phyloP scores from a whole-genome alignment of 176 grass and related monocot genomes.

The Musa schizocarpa region DNA sequence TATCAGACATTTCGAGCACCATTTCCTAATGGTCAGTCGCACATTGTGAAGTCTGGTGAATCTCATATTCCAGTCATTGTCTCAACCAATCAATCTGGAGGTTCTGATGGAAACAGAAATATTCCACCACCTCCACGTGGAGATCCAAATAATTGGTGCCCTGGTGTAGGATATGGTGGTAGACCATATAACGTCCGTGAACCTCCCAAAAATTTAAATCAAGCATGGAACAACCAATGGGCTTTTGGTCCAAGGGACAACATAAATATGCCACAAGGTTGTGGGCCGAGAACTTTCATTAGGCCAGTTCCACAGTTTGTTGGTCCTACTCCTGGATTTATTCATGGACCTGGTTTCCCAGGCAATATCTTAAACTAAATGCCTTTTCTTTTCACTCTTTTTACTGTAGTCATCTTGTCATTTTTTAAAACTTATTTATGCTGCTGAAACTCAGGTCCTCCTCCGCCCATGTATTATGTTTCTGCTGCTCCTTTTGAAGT shows the following conservation, averaged over 20 bases:
- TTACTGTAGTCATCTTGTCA: not conserved
- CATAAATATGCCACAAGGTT: constrained; percentile 35
- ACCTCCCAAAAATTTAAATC: constrained; percentile 38
- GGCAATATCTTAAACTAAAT: constrained; percentile 28
- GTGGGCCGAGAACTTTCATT: constrained; percentile 43
- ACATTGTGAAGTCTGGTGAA: constrained; percentile 44
- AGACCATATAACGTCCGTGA: constrained; percentile 43
- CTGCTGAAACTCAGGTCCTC: constrained; percentile 39
- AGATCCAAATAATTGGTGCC: constrained; percentile 49
- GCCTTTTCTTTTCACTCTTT: not conserved
- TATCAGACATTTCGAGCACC: constrained; percentile 37
- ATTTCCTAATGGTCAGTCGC: constrained; percentile 32
- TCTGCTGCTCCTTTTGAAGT: constrained; percentile 44
- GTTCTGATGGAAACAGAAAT: constrained; percentile 43
- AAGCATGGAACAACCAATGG: constrained; percentile 34
- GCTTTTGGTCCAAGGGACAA: constrained; percentile 41
- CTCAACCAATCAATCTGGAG: constrained; percentile 40
- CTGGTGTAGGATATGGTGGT: constrained; percentile 30
- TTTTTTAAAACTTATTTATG: constrained; percentile 13
- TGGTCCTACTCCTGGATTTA: constrained; percentile 44
- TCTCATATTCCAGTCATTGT: constrained; percentile 28
- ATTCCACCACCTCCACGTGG: constrained; percentile 31
- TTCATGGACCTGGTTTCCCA: constrained; percentile 45
- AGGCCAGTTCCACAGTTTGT: constrained; percentile 41
- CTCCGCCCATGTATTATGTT: constrained; percentile 61